Evolutionary conservation across 2,329 filamentous ascomycete genomes (phyloP), one percentile per base, ranked within the genome.

Genomic region (Pseudopithomyces maydicus): DNA sequence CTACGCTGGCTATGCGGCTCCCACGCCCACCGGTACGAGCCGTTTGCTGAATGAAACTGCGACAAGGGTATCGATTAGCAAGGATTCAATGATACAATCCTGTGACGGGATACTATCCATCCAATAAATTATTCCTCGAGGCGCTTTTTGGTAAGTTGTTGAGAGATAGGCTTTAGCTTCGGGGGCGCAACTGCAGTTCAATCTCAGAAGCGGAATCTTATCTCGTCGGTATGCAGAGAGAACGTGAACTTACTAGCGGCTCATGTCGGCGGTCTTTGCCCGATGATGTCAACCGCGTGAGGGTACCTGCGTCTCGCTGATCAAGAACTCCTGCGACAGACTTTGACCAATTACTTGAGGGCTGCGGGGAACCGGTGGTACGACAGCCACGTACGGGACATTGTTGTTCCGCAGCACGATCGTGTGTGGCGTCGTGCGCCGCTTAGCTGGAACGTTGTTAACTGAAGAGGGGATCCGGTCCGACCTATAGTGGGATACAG

Each of bases 11-110:
- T 39, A 38, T 43, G 19, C 50, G 15, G 41, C 22, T 45, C 23
- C 44, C 38, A 49, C 57, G 35, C 55, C 39, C 29, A 42, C 46
- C 46, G 53, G 53, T 35, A 41, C 29, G 26, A 48, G 35, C 39
- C 51, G 42, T 29, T 22, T 36, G 39, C 51, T 53, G 39, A 52
- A 38, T 39, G 38, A 38, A 48, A 50, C 46, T 47, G 29, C 10
- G 39, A 23, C 46, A 6, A 20, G 29, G 39, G 39, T 44, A 22
- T 22, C n/a, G 6, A 44, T 35, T 32, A 42, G n/a, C 33, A 49
- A 38, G 14, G n/a, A 23, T 19, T n/a, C 22, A 29, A 23, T 36
- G 12, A 46, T 6, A 20, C 22, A 32, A 36, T 17, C 29, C 12
- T 17, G 15, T n/a, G 19, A 6, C 14, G 41, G 12, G 14, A 20